Conservation (phyloP, 2,329 filamentous ascomycete genomes). For the Simplicillium aogashimaense region DNA sequence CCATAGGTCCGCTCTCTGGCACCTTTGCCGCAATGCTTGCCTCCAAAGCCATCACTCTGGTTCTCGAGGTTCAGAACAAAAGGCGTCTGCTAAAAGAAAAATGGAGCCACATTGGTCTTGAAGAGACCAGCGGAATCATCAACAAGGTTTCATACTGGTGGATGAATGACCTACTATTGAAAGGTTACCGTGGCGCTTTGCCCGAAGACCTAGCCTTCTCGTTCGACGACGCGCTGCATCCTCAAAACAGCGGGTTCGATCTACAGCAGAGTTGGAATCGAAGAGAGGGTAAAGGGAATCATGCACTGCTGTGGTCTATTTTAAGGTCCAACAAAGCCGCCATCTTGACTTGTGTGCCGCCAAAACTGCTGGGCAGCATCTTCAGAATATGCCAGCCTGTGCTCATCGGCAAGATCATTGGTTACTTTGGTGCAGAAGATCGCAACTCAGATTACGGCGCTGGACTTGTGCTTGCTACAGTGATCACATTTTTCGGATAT, state of each 20-base stretch:
- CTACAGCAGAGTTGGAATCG: not conserved
- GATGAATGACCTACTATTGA: not conserved
- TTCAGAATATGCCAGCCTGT: not conserved
- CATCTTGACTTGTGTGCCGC: not conserved
- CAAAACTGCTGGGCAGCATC: not conserved
- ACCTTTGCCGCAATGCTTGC: too few species aligned
- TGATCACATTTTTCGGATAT: not conserved
- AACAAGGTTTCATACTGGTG: not conserved
- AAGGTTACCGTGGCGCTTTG: not conserved
- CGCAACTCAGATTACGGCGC: too few species aligned
- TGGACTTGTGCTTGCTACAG: too few species aligned
- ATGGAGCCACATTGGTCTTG: not conserved
- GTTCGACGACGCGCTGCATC: not conserved
- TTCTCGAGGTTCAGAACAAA: not conserved
- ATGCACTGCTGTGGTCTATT: not conserved
- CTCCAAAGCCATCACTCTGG: not conserved
- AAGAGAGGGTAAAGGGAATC: not conserved
- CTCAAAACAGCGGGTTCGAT: not conserved
- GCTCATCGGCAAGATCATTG: too few species aligned
- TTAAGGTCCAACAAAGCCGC: not conserved
- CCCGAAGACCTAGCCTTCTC: not conserved
- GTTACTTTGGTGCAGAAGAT: too few species aligned
- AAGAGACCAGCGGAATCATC: not conserved
- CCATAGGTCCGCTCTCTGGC: too few species aligned
- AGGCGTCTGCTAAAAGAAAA: not conserved